phyloP scores from a whole-genome alignment of 2,329 filamentous ascomycete genomes.

The Aspergillus latus region DNA sequence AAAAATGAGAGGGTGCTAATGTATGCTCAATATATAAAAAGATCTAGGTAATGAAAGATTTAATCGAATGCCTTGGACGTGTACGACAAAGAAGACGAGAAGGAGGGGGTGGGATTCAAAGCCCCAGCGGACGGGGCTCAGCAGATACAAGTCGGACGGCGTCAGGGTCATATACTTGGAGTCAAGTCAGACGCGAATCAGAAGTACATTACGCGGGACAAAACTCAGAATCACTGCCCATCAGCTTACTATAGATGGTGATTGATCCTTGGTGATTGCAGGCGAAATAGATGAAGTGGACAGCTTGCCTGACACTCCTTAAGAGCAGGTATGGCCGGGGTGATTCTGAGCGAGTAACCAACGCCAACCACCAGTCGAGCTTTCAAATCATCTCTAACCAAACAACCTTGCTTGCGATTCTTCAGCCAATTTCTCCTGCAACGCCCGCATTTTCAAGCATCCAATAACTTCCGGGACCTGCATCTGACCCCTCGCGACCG shows the following conservation, averaged over 20 bases:
- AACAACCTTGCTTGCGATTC: background rate
- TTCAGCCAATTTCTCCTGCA: background rate
- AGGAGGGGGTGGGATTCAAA: constrained; percentile 3
- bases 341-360: background rate
- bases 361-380: background rate
- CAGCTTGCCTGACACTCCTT: background rate
- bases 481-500: background rate
- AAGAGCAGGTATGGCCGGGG: background rate
- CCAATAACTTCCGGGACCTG: constrained; percentile 11
- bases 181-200: constrained; percentile 5
- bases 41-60: background rate
- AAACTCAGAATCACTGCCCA: constrained; percentile 5
- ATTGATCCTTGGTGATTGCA: constrained; percentile 7
- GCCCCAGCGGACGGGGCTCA: background rate
- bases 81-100: constrained; percentile 1
- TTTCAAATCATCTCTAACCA: background rate
- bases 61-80: background rate
- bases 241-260: constrained; percentile 3
- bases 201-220: background rate
- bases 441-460: constrained; percentile 2
- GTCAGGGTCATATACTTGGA: background rate
- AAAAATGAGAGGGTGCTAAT: background rate
- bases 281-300: background rate
- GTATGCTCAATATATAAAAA: background rate
- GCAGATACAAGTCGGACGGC: background rate